phyloP scores from a whole-genome alignment of 306 rosid genomes.

The Casuarina equisetifolia region DNA sequence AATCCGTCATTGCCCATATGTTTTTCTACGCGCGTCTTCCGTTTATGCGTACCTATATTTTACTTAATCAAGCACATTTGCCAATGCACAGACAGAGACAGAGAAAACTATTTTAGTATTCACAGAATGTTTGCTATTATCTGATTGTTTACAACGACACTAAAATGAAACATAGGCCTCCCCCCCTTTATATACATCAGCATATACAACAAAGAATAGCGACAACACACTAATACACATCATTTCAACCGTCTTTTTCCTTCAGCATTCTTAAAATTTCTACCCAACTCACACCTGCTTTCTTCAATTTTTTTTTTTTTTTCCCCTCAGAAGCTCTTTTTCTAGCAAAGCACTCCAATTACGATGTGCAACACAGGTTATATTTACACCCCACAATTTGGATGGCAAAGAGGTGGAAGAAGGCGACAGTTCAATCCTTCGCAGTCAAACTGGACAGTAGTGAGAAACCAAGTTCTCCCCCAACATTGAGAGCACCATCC shows the following conservation, averaged over 20 bases:
- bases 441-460: not conserved
- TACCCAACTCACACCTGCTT: not conserved
- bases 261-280: not conserved
- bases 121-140: conserved; percentile 42
- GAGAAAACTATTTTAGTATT: conserved; percentile 13
- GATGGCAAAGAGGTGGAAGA: conserved; percentile 10
- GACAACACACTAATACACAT: conserved; percentile 34
- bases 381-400: not conserved
- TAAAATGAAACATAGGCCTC: conserved; percentile 26
- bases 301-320: not conserved
- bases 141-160: conserved; percentile 30
- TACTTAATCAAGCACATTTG: too few species aligned
- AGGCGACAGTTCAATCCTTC: conserved; percentile 20
- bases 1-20: too few species aligned
- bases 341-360: not conserved
- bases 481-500: conserved; percentile 18
- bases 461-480: not conserved
- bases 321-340: not conserved
- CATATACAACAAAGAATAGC: conserved; percentile 55
- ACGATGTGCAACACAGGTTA: not conserved
- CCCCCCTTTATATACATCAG: conserved; percentile 29
- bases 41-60: too few species aligned
- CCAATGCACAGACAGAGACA: not conserved
- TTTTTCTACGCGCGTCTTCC: too few species aligned
- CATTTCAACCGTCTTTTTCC: conserved; percentile 16